These are phyloP conservation scores for Ramichloridium luteum DNA, from an alignment of 2,329 filamentous ascomycete genomes.

Conservation along the genomic window DNA sequence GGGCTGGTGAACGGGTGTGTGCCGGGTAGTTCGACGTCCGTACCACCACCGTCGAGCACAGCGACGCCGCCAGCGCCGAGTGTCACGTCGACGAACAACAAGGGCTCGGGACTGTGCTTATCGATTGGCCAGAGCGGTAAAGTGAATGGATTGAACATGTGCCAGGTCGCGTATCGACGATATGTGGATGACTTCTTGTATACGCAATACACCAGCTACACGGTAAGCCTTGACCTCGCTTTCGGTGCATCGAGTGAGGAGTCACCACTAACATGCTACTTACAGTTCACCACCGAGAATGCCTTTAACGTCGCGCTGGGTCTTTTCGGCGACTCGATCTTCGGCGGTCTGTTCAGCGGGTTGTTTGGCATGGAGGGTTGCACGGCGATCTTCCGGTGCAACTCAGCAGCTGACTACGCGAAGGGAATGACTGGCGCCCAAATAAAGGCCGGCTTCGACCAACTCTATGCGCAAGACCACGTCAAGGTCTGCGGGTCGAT, in stretches of 20 bases:
- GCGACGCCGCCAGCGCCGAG: neutral
- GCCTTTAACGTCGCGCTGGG: neutral
- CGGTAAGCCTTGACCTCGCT: neutral
- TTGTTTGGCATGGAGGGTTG: neutral
- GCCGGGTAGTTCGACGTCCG: neutral
- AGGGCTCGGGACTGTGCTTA: neutral
- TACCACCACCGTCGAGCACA: neutral
- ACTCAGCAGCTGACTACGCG: neutral
- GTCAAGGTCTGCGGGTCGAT: slow-evolving; percentile 2
- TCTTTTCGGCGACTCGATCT: no score
- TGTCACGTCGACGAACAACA: slow-evolving; percentile 1
- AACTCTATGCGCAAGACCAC: neutral
- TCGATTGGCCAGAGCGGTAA: neutral
- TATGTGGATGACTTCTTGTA: slow-evolving; percentile 1
- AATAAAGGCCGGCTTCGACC: slow-evolving; percentile 1
- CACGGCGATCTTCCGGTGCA: slow-evolving; percentile 1
- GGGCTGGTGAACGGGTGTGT: neutral
- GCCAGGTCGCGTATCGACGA: slow-evolving; percentile 1
- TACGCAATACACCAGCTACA: slow-evolving; percentile 1
- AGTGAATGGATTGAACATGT: slow-evolving; percentile 1
- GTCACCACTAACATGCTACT: no score
- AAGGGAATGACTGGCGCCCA: slow-evolving; percentile 1
- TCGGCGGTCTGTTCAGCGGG: neutral
- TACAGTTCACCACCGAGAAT: no score
- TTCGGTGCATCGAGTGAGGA: no score